phyloP scores from a whole-genome alignment of 345 rosid genomes.

The Aquilaria yunnanensis region DNA sequence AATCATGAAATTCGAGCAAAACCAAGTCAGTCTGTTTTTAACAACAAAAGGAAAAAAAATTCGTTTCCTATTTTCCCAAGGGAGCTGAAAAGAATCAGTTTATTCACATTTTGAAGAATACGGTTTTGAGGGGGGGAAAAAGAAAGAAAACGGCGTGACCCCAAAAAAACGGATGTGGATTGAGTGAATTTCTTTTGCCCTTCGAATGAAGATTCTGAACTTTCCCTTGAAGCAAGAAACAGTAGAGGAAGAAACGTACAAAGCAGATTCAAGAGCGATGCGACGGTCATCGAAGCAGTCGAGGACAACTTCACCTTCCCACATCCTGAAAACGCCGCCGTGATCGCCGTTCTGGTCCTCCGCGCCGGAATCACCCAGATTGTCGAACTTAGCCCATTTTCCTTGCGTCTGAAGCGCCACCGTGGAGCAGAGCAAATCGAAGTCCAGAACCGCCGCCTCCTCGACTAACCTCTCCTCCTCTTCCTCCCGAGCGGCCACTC shows the following conservation, averaged over 20 bases:
- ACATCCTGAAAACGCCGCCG: slow-evolving; percentile 72
- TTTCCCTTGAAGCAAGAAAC: not conserved
- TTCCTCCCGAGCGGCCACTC: slow-evolving; percentile 20
- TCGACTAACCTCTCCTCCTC: slow-evolving; percentile 43
- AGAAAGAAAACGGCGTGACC: not conserved
- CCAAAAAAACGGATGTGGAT: not conserved
- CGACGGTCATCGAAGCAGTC: slow-evolving; percentile 79
- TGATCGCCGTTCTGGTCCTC: slow-evolving; percentile 32
- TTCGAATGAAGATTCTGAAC: not conserved
- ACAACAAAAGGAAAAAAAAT: not conserved
- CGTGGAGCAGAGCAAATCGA: slow-evolving; percentile 82
- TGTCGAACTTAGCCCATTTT: slow-evolving; percentile 53
- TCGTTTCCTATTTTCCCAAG: too few species aligned
- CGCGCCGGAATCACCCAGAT: slow-evolving; percentile 15
- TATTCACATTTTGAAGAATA: not conserved
- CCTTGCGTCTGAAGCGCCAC: slow-evolving; percentile 92
- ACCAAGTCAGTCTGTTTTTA: too few species aligned
- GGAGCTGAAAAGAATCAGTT: not conserved
- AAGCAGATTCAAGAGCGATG: slow-evolving; percentile 67
- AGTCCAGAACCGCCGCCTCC: slow-evolving; percentile 75
- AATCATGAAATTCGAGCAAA: too few species aligned
- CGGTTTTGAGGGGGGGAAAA: not conserved
- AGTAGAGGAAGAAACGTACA: slow-evolving; percentile 31
- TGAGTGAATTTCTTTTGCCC: not conserved
- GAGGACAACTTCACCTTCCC: slow-evolving; percentile 87